These are phyloP conservation scores for Russula foetens DNA, from an alignment of 768 basidiomycete species.

Conservation along the genomic window DNA sequence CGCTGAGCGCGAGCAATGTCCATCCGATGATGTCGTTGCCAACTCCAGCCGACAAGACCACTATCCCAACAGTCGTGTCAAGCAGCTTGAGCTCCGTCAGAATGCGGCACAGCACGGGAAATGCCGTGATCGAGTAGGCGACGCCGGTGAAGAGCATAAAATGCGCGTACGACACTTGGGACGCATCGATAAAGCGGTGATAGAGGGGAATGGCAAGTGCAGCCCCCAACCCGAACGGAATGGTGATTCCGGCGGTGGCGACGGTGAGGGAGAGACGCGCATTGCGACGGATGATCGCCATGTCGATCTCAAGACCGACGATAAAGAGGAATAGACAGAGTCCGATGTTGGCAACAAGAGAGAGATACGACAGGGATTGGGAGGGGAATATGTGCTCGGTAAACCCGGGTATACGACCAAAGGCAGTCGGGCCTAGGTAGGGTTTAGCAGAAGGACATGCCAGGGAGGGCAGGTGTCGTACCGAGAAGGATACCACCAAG, in stretches of 20 bases:
- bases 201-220: slow-evolving; percentile 65
- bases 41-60: slow-evolving; percentile 89
- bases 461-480: slow-evolving; percentile 20
- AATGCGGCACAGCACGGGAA: slow-evolving; percentile 81
- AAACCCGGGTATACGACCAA: slow-evolving; percentile 85
- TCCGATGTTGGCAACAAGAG: slow-evolving; percentile 84
- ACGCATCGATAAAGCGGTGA: slow-evolving; percentile 56
- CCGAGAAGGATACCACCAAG: slow-evolving; percentile 87
- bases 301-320: slow-evolving; percentile 89
- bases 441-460: background rate
- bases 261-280: slow-evolving; percentile 59
- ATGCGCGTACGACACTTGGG: slow-evolving; percentile 62
- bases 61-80: slow-evolving; percentile 86
- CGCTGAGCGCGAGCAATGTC: slow-evolving; percentile 81
- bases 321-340: slow-evolving; percentile 86
- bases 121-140: slow-evolving; percentile 82
- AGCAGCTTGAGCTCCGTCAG: slow-evolving; percentile 86
- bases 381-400: slow-evolving; percentile 76
- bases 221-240: slow-evolving; percentile 85
- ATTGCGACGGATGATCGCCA: slow-evolving; percentile 68
- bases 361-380: slow-evolving; percentile 65
- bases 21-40: slow-evolving; percentile 74
- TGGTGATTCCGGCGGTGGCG: slow-evolving; percentile 71
- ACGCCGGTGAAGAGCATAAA: slow-evolving; percentile 95
- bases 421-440: slow-evolving; percentile 39